Percentiles rank a stretch among this genome's conserved stretches.
Conservation (phyloP, 352 stramenopile species). For the Globisporangium iwayamae region DNA sequence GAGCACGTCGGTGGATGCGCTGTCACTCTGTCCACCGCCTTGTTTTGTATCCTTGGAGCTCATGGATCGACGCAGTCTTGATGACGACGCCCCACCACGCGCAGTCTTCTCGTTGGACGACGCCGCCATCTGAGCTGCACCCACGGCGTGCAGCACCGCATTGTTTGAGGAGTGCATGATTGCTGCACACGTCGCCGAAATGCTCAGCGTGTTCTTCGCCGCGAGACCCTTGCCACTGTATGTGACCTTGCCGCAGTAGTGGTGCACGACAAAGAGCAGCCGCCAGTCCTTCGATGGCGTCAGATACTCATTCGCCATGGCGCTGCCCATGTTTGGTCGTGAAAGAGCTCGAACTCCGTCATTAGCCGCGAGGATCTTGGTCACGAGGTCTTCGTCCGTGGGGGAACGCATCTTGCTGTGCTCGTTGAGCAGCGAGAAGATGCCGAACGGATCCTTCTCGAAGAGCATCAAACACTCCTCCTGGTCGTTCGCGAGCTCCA, state of each 20-base stretch:
- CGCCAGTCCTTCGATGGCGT: constrained; percentile 73
- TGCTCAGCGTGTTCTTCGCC: constrained; percentile 64
- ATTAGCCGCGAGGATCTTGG: constrained; percentile 73
- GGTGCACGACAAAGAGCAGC: constrained; percentile 69
- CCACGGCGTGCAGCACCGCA: constrained; percentile 62
- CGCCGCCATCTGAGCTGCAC: constrained; percentile 57
- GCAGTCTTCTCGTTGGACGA: constrained; percentile 46
- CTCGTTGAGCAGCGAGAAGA: constrained; percentile 70
- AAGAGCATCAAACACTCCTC: constrained; percentile 68
- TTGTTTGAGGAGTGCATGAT: constrained; percentile 88
- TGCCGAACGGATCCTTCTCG: constrained; percentile 67
- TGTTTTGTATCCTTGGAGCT: constrained; percentile 40
- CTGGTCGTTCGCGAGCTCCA: constrained; percentile 50
- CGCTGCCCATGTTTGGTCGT: constrained; percentile 56
- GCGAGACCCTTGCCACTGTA: constrained; percentile 74
- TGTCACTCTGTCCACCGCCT: constrained; percentile 26
- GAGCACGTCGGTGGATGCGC: constrained; percentile 50
- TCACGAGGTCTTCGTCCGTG: constrained; percentile 77
- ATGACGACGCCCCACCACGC: constrained; percentile 15
- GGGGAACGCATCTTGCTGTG: constrained; percentile 59
- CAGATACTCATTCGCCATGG: constrained; percentile 59
- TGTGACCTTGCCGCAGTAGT: constrained; percentile 67
- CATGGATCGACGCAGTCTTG: constrained; percentile 45
- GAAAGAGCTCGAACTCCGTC: constrained; percentile 46
- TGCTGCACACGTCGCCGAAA: constrained; percentile 73